Evolutionary conservation across 2,329 filamentous ascomycete genomes (phyloP).

Genomic region (Epichloe gansuensis): DNA sequence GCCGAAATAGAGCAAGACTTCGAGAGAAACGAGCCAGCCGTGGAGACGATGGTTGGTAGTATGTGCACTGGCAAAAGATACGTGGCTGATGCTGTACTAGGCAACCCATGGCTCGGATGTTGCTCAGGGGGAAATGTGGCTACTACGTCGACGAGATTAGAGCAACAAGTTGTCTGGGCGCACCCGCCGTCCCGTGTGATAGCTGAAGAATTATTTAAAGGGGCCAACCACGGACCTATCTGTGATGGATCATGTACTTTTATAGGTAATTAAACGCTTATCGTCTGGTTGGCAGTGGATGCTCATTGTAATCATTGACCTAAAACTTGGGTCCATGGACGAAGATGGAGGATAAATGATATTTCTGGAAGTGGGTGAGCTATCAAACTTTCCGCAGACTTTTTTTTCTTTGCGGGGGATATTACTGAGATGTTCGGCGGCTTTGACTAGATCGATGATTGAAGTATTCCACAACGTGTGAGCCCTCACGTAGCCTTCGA

Average conservation of each 20-base stretch:
- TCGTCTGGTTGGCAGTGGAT: no score
- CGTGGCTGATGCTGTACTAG: not conserved
- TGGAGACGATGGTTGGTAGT: not conserved
- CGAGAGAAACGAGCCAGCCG: not conserved
- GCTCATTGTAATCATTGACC: not conserved
- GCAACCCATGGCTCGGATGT: not conserved
- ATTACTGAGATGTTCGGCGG: no score
- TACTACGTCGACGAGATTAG: not conserved
- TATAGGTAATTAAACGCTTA: no score
- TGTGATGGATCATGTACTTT: not conserved
- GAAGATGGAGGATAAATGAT: not conserved
- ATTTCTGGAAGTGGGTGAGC: not conserved
- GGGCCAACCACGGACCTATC: not conserved
- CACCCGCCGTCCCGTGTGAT: not conserved
- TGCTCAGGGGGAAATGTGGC: not conserved
- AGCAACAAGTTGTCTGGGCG: not conserved
- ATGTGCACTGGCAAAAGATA: not conserved
- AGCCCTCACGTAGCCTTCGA: no score
- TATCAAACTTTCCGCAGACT: no score
- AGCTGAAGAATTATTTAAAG: not conserved
- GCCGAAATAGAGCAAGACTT: not conserved
- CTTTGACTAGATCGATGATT: no score
- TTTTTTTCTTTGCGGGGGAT: no score
- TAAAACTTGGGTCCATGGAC: not conserved
- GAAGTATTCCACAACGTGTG: no score